Base-by-base conservation (phyloP, 2,329 filamentous ascomycete genomes). In the Tolypocladium inflatum region DNA sequence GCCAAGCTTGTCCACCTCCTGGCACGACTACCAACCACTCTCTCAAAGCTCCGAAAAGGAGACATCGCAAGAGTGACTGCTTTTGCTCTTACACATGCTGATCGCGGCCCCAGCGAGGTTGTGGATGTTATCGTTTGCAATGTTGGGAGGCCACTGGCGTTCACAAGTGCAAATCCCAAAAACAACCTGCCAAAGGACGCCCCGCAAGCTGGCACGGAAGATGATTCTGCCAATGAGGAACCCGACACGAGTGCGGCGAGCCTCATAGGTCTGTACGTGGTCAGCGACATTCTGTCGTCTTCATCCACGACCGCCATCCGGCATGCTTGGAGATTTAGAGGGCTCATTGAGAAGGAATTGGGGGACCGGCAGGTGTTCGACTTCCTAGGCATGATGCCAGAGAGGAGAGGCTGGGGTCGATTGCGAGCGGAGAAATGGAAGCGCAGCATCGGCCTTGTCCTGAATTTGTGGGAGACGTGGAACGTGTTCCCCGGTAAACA, bases 111-210 rank as follows among this genome's bases (percentile, higher is more conserved):
- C 15, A 89, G 95, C 62, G 94, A 97, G 74, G 87, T 97, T 41
- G 91, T 96, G n/a, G 84, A 93, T 55, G 84, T 96, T 73, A 86
- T 97, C 42, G 82, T 96, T 0, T 80, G 85, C 1, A 97, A 99
- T 66, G 80, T 97, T 39, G 80, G 88, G 59, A 84, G 81, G 55
- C 94, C 94, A 0, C 84, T 95, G 59, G 82, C 86, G 7, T 84
- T 87, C 63, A 90, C 86, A 1, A 81, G 81, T 8, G 89, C 88
- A 30, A 92, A 90, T 60, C 83, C 85, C 0, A 76, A 82, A 9
- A 73, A 74, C 63, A 74, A 70, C 21, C 71, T 74, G 37, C 64
- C 64, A 1, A 76, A 74, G 48, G 63, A 68, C 19, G 67, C 71
- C 2, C 63, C 65, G 30, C 38, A 62, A 23, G 54, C 43, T 21